Conservation (phyloP, 306 rosid genomes). For the Trifolium fragiferum region DNA sequence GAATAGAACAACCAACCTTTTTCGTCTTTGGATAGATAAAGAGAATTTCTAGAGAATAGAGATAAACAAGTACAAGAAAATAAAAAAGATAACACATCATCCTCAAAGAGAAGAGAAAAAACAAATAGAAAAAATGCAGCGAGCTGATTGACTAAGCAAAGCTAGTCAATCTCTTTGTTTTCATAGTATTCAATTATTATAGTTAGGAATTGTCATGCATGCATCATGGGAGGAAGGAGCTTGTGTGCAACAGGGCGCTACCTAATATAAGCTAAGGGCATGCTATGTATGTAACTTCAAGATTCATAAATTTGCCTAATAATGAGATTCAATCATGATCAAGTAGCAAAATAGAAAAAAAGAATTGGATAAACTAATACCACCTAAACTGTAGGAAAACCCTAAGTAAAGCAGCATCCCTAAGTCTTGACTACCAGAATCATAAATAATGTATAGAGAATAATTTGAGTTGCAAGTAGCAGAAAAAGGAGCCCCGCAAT, state of each 20-base stretch:
- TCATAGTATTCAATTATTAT: background rate
- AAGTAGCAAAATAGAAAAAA: slow-evolving; percentile 14
- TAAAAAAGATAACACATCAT: slow-evolving; percentile 7
- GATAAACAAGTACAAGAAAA: background rate
- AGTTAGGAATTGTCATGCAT: background rate
- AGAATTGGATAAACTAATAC: slow-evolving; percentile 29
- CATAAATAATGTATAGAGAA: background rate
- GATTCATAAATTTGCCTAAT: slow-evolving; percentile 12
- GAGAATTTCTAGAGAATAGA: slow-evolving; percentile 16
- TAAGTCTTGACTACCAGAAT: slow-evolving; percentile 4
- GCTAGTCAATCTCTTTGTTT: slow-evolving; percentile 13
- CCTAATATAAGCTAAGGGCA: slow-evolving; percentile 11
- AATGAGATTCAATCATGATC: slow-evolving; percentile 28
- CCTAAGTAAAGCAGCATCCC: slow-evolving; percentile 18
- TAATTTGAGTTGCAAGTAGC: slow-evolving; percentile 14
- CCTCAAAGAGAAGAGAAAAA: slow-evolving; percentile 11
- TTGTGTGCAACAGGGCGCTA: slow-evolving; percentile 23
- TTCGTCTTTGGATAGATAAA: background rate
- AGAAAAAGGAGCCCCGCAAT: slow-evolving; percentile 19
- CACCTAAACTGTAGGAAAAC: slow-evolving; percentile 4
- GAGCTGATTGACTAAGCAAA: slow-evolving; percentile 27
- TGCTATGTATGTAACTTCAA: slow-evolving; percentile 1
- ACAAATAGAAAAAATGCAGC: background rate
- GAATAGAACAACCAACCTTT: slow-evolving; percentile 2
- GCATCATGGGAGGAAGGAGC: slow-evolving; percentile 25